Evolutionary conservation across 208 protist genomes (phyloP), one percentile per base, ranked within the genome.

Genomic region (Novymonas esmeraldas): DNA sequence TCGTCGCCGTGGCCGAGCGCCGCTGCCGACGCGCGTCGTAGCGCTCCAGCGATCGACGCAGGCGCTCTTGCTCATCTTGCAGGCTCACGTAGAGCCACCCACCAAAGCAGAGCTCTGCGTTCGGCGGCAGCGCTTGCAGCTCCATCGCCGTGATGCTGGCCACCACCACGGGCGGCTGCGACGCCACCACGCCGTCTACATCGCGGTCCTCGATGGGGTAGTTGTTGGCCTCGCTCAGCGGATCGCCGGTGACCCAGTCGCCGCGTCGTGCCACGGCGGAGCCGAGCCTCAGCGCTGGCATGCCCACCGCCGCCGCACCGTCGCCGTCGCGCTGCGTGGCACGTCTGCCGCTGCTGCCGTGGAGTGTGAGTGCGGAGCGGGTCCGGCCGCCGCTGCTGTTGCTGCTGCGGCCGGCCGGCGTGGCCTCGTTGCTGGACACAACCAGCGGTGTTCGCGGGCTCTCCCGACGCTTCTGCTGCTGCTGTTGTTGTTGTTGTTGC

Each of bases 71-170:
- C 55, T 90, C 84, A 45, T 90, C 84, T 42, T 87, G 66, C 56
- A 90, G 62, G 36, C 81, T 87, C 16, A 90, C 59, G 49, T 85
- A 80, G 22, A 84, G 70, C 76, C 81, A 90, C 7, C 84, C 75
- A 14, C 84, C 84, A 46, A 90, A 70, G 68, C 78, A 90, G 10
- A 90, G 22, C 66, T 90, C 81, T 3, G 81, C 81, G 36, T 87
- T 86, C 31, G 56, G 60, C 39, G 81, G 81, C 38, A 90, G 73
- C 11, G 66, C 50, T 33, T 74, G 73, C 44, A 90, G 73, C 62
- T 90, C 84, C 38, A 73, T 61, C 22, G 79, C 81, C 14, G 72
- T 76, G 28, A 90, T 75, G 41, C 73, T 85, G 57, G 75, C 80
- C 41, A 90, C 62, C n/a, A 90, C 67, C 38, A 90, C 57, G 9